Percentiles rank a stretch among this genome's conserved stretches.
Evolutionary conservation across 345 rosid genomes (phyloP).

Genomic region (Citrus medica): DNA sequence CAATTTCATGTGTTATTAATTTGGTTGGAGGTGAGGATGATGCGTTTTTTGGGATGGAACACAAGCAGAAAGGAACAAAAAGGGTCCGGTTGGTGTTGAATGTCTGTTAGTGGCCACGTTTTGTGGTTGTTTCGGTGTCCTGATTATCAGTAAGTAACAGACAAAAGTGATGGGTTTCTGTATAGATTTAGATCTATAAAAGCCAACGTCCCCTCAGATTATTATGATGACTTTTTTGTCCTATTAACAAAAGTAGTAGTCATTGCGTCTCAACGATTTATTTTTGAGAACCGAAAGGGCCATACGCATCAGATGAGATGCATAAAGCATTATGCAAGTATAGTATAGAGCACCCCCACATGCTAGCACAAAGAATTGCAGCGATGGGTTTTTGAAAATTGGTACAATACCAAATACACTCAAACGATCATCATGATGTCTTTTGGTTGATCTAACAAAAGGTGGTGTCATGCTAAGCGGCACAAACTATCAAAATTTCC

Average conservation of each 20-base stretch:
- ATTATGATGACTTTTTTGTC: slow-evolving; percentile 2
- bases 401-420: neutral
- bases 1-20: neutral
- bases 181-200: slow-evolving; percentile 12
- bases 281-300: neutral
- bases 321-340: too few species aligned
- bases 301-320: too few species aligned
- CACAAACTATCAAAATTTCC: neutral
- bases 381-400: neutral
- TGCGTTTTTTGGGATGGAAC: neutral
- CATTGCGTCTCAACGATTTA: neutral
- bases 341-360: neutral
- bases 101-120: slow-evolving; percentile 6
- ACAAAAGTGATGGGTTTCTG: slow-evolving; percentile 10
- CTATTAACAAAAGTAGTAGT: neutral
- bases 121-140: slow-evolving; percentile 15
- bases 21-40: neutral
- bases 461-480: neutral
- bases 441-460: neutral
- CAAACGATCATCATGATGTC: neutral
- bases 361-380: neutral
- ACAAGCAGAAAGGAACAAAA: neutral
- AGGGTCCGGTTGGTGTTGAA: slow-evolving; percentile 6
- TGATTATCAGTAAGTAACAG: slow-evolving; percentile 4
- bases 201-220: neutral